These are phyloP conservation scores for Cryptosporidium sp. DNA, from an alignment of 169 alveolate genomes.

Conservation along the genomic window DNA sequence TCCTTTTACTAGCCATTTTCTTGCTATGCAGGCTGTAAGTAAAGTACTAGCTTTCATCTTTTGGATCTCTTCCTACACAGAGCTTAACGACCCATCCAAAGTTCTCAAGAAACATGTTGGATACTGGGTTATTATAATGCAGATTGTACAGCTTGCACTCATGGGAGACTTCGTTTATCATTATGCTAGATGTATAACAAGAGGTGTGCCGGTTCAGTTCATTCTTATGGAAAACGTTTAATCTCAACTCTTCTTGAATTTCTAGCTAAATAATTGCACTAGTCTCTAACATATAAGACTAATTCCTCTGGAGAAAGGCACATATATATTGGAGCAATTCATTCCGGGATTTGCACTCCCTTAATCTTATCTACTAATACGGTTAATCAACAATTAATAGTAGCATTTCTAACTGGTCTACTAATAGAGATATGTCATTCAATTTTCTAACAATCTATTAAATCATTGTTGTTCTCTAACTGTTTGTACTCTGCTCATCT, in stretches of 20 bases:
- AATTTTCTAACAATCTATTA: background rate
- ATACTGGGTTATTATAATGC: conserved; percentile 88
- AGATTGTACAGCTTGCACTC: conserved; percentile 86
- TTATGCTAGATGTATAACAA: conserved; percentile 87
- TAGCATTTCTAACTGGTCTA: background rate
- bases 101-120: conserved; percentile 90
- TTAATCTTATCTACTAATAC: background rate
- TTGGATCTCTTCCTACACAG: conserved; percentile 92
- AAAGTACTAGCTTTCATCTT: conserved; percentile 89
- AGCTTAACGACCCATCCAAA: conserved; percentile 83
- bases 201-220: conserved; percentile 88
- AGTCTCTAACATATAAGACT: background rate
- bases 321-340: conserved; percentile 9
- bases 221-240: conserved; percentile 87
- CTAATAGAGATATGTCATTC: background rate
- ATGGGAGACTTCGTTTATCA: conserved; percentile 92
- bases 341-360: background rate
- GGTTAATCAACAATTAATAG: background rate
- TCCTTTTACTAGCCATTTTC: conserved; percentile 92
- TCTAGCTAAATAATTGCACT: background rate
- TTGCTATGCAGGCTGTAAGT: conserved; percentile 93
- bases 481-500: no score
- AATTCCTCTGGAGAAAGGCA: background rate
- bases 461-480: background rate
- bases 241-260: background rate